These are phyloP conservation scores for Fusarium denticulatum DNA, from an alignment of 2,329 filamentous ascomycete genomes.

Conservation along the genomic window DNA sequence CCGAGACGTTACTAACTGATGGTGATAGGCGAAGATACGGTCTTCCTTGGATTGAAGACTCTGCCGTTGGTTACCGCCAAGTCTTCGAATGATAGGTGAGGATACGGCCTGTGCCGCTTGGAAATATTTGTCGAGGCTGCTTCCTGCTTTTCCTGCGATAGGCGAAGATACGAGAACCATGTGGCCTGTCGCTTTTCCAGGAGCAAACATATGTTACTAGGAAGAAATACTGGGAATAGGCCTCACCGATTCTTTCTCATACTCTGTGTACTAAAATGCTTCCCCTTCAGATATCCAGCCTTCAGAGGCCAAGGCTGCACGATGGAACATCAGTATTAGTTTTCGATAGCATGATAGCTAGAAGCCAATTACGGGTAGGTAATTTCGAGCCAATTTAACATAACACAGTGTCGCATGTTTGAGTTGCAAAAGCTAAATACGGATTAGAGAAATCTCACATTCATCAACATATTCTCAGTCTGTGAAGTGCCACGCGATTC, in stretches of 20 bases:
- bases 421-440: too few species aligned
- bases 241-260: too few species aligned
- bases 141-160: not conserved
- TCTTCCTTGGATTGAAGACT: too few species aligned
- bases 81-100: not conserved
- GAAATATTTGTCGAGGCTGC: not conserved
- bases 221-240: not conserved
- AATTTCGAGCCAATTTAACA: too few species aligned
- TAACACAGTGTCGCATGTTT: rapidly evolving
- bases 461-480: not conserved
- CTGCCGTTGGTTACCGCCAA: too few species aligned
- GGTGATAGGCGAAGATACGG: not conserved
- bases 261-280: not conserved
- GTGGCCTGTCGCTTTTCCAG: not conserved
- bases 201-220: not conserved
- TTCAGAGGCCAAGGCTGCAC: not conserved
- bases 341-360: not conserved
- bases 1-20: not conserved
- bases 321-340: not conserved
- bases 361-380: not conserved
- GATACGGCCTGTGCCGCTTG: not conserved
- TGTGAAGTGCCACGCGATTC: too few species aligned
- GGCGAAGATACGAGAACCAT: not conserved
- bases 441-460: rapidly evolving
- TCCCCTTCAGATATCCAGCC: not conserved